Evolutionary conservation across 805 yeast genomes (phyloP), one percentile per base, ranked within the genome.

Genomic region (Grigorovia yakushimaensis): DNA sequence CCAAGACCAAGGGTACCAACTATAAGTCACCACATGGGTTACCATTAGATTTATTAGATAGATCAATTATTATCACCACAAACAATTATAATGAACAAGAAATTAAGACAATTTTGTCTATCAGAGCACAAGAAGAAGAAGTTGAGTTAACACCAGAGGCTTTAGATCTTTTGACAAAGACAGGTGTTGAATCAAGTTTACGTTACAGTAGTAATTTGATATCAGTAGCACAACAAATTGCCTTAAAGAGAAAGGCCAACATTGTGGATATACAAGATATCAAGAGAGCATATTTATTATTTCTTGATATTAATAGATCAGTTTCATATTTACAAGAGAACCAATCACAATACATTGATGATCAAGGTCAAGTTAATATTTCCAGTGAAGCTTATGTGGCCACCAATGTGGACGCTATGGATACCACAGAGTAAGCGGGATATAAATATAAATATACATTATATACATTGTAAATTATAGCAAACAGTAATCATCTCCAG

Each of bases 21-120:
- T 88, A 88, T 71, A 84, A 82, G 67, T 84, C 96, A 1, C 96
- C 98, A 20, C 99, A 93, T 65, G 99, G 99, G n/a, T 73, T 93
- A 49, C 98, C 99, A 40, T 75, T 85, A 50, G 99, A 93, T 72
- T 73, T 93, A 58, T 80, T 93, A 58, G 99, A 93, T 69, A 79
- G 99, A 65, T 78, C 94, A 35, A 84, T 93, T 55, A 93, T 93
- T 52, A 88, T 93, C 54, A 88, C 93, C 61, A 94, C 98, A 1
- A 67, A 77, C 17, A 72, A 78, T 42, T 93, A 93, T 71, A 72
- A 74, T 49, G 79, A 78, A 49, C 89, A 86, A 50, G 98, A 93
- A 67, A 84, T 91, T 60, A 78, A 83, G 60, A 81, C 88, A 44
- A 93, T 93, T 59, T 71, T 93, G 52, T 73, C 85, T 27, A 93